Evolutionary conservation across 768 basidiomycete species (phyloP).

Genomic region (Suillus fuscotomentosus): DNA sequence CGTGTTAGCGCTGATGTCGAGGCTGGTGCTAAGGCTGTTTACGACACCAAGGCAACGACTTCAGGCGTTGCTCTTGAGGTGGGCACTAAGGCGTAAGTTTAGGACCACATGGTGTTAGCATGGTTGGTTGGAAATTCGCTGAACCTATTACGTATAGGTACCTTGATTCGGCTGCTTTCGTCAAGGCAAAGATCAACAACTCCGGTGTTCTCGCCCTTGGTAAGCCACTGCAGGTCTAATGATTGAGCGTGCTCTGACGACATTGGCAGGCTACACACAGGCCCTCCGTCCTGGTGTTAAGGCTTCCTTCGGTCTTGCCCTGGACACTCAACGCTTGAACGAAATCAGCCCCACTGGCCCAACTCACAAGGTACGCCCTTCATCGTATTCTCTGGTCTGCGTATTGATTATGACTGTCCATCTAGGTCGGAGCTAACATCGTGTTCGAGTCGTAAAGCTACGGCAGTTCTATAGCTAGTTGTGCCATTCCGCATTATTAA

Average conservation of each 20-base stretch:
- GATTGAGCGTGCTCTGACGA: slow-evolving; percentile 10
- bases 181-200: slow-evolving; percentile 99
- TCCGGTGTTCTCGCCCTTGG: slow-evolving; percentile 84
- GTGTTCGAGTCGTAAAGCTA: slow-evolving; percentile 63
- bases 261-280: slow-evolving; percentile 78
- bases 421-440: slow-evolving; percentile 69
- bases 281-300: slow-evolving; percentile 91
- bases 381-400: background rate
- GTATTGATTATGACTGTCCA: background rate
- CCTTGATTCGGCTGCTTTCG: slow-evolving; percentile 85
- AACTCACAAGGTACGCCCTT: slow-evolving; percentile 65
- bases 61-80: slow-evolving; percentile 90
- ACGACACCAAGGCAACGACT: slow-evolving; percentile 89
- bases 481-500: slow-evolving; percentile 5
- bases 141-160: slow-evolving; percentile 40
- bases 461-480: slow-evolving; percentile 15
- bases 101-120: background rate
- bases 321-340: slow-evolving; percentile 92
- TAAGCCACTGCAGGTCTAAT: slow-evolving; percentile 29
- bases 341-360: slow-evolving; percentile 61
- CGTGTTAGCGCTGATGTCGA: slow-evolving; percentile 88
- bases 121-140: background rate
- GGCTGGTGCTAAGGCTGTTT: slow-evolving; percentile 95
- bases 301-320: slow-evolving; percentile 88
- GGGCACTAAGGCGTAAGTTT: slow-evolving; percentile 86